A percentile compares a stretch with the other conserved stretches of the same genome.
Evolutionary conservation across 352 stramenopile genomes (phyloP).

Genomic region (Pythium brachiatum): DNA sequence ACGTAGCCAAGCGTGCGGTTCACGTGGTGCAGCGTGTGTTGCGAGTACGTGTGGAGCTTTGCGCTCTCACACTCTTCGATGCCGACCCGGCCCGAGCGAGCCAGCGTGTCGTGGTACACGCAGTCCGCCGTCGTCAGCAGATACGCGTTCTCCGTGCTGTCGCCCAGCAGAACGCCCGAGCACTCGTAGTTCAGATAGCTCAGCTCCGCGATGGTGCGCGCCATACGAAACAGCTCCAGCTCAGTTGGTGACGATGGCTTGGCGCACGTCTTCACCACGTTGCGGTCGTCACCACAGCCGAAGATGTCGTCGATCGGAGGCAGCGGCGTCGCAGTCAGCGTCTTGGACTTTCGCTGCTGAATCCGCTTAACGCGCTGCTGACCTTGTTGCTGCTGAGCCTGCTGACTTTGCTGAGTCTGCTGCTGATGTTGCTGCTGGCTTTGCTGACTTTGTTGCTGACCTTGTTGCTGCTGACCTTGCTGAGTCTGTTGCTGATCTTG

Average conservation of each 20-base stretch:
- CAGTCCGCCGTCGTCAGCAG: not conserved
- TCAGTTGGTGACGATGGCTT: not conserved
- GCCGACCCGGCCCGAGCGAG: not conserved
- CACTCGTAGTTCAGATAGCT: not conserved
- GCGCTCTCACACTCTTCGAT: not conserved
- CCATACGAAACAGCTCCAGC: not conserved
- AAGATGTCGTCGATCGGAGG: too few relatives aligned
- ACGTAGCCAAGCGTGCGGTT: not conserved
- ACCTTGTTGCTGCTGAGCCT: not conserved
- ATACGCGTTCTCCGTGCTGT: not conserved
- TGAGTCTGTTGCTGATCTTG: not conserved
- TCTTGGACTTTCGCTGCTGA: too few relatives aligned
- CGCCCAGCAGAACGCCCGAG: not conserved
- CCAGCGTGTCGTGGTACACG: not conserved
- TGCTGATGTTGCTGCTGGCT: not conserved
- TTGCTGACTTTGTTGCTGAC: not conserved
- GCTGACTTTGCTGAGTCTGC: not conserved
- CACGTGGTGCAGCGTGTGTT: not conserved
- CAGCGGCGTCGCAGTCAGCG: too few relatives aligned
- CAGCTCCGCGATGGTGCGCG: not conserved
- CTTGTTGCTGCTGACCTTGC: not conserved
- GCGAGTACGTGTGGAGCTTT: not conserved
- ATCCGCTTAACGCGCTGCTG: too few relatives aligned
- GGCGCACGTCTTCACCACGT: not conserved
- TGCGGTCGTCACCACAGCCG: not conserved